Evolutionary conservation across 371 early-diverging fungal genomes (phyloP).

Genomic region (Circinella minor): DNA sequence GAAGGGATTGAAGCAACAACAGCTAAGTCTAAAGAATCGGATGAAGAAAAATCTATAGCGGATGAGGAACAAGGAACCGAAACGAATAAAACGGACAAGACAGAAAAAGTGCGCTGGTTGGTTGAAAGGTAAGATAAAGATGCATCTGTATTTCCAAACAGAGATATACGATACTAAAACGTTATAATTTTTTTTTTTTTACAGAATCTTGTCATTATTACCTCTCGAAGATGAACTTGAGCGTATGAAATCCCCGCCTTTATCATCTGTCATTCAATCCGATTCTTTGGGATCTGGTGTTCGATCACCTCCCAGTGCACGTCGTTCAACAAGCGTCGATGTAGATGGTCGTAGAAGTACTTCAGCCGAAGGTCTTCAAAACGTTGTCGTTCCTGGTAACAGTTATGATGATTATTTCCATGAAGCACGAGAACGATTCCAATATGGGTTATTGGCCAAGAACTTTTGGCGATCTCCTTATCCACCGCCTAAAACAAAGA

Average conservation of each 20-base stretch:
- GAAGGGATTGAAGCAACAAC: slow-evolving; percentile 29
- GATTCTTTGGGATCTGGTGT: slow-evolving; percentile 38
- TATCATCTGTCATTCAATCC: slow-evolving; percentile 43
- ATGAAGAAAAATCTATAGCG: not conserved
- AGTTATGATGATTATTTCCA: slow-evolving; percentile 59
- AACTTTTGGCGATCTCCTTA: slow-evolving; percentile 57
- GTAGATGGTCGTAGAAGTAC: slow-evolving; percentile 9
- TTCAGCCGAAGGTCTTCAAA: slow-evolving; percentile 11
- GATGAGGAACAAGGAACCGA: slow-evolving; percentile 6
- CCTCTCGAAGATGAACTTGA: slow-evolving; percentile 59
- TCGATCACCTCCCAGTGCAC: slow-evolving; percentile 21
- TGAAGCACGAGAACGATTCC: slow-evolving; percentile 55
- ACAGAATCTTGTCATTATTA: slow-evolving; percentile 49
- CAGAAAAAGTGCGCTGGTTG: slow-evolving; percentile 53
- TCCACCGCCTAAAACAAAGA: slow-evolving; percentile 46
- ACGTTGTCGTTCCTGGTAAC: slow-evolving; percentile 50
- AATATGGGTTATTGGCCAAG: slow-evolving; percentile 50
- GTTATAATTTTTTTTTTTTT: not conserved
- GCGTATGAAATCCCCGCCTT: slow-evolving; percentile 49
- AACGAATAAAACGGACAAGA: slow-evolving; percentile 30
- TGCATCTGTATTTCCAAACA: not conserved
- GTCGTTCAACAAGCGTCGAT: slow-evolving; percentile 14
- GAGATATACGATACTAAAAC: not conserved
- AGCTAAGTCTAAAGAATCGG: slow-evolving; percentile 7
- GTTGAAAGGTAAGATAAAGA: slow-evolving; percentile 46